A percentile compares a stretch with the other conserved stretches of the same genome.
These are phyloP conservation scores for Candida tibetensis DNA, from an alignment of 805 yeast species.

Conservation along the genomic window DNA sequence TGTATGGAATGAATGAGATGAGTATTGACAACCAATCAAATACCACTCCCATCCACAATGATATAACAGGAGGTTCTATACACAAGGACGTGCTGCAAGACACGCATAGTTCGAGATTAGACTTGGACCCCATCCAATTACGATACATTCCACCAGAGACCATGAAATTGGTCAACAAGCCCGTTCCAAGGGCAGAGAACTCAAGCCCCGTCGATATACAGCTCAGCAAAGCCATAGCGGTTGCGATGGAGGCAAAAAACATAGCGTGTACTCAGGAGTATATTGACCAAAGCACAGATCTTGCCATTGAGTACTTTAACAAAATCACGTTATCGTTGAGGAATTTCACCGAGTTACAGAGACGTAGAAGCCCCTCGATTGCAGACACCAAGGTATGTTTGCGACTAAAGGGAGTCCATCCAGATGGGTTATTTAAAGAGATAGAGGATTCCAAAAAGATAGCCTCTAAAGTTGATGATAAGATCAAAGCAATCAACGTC, in stretches of 20 bases:
- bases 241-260: constrained; percentile 21
- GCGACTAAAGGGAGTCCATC: constrained; percentile 39
- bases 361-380: constrained; percentile 54
- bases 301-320: constrained; percentile 29
- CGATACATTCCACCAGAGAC: neutral
- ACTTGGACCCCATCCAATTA: neutral
- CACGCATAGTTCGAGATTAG: too few species aligned
- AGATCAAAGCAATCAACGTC: constrained; percentile 7
- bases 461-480: constrained; percentile 6
- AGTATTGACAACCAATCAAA: too few species aligned
- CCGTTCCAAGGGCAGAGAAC: neutral
- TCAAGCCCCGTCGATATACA: constrained; percentile 25
- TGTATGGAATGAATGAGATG: too few species aligned
- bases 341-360: constrained; percentile 54
- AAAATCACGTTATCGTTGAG: constrained; percentile 43
- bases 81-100: too few species aligned
- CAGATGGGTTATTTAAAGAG: constrained; percentile 41
- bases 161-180: neutral
- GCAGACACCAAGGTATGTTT: constrained; percentile 49
- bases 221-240: constrained; percentile 26
- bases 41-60: too few species aligned
- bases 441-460: constrained; percentile 3
- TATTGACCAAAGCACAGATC: constrained; percentile 26
- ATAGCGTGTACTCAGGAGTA: constrained; percentile 25
- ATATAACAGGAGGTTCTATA: too few species aligned